Evolutionary conservation across 208 protist species (phyloP).

Genomic region (Novymonas esmeraldas): DNA sequence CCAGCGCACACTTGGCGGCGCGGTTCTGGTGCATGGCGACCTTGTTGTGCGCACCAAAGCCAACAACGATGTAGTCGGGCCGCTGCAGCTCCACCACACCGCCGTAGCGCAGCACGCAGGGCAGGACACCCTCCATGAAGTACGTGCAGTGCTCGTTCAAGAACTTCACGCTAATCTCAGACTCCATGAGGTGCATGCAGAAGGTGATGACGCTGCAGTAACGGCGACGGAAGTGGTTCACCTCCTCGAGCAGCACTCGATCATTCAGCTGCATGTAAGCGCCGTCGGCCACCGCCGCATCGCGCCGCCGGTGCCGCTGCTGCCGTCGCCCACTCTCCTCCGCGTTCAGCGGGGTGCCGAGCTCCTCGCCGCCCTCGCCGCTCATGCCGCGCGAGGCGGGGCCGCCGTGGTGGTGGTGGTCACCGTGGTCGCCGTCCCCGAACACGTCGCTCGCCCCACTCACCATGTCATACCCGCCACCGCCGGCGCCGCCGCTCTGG

Average conservation of each 20-base stretch:
- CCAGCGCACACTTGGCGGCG: conserved; percentile 54
- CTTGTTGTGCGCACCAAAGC: conserved; percentile 44
- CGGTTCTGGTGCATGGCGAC: conserved; percentile 57
- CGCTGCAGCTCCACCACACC: conserved; percentile 62
- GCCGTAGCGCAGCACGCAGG: conserved; percentile 44
- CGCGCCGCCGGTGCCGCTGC: not conserved
- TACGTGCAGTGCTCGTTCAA: conserved; percentile 30
- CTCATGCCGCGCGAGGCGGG: not conserved
- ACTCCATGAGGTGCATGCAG: conserved; percentile 39
- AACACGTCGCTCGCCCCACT: not conserved
- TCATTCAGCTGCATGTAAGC: conserved; percentile 37
- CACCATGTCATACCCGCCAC: not conserved
- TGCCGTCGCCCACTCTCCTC: not conserved
- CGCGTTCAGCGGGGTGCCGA: not conserved
- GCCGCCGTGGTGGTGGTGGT: not conserved
- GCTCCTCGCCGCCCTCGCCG: not conserved
- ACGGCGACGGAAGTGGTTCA: conserved; percentile 51
- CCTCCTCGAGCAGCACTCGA: conserved; percentile 33
- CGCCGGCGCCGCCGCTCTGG: not conserved
- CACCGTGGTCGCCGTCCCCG: conserved; percentile 4
- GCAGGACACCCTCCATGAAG: conserved; percentile 55
- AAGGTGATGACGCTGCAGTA: conserved; percentile 52
- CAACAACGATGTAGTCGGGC: conserved; percentile 40
- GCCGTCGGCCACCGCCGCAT: not conserved
- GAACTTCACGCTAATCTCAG: conserved; percentile 25